Evolutionary conservation across 768 basidiomycete genomes (phyloP).

Genomic region (Tricholoma hemisulphureum): DNA sequence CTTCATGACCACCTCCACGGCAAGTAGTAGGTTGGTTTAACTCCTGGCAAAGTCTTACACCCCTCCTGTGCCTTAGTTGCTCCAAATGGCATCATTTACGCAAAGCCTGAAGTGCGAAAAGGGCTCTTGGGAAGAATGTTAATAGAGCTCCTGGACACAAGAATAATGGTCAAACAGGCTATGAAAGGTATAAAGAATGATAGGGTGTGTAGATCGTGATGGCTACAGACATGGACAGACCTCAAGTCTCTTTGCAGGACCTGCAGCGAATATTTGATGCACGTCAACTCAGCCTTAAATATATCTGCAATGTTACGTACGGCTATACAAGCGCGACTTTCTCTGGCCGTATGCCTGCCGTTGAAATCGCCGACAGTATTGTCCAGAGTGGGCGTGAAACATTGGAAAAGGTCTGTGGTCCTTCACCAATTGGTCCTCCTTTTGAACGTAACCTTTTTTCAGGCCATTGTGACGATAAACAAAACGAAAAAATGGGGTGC

Average conservation of each 20-base stretch:
- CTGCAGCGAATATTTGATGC: constrained; percentile 80
- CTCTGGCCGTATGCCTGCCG: constrained; percentile 97
- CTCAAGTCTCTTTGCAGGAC: constrained; percentile 43
- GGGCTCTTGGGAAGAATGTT: constrained; percentile 91
- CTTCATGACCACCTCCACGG: constrained; percentile 78
- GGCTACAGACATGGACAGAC: not conserved
- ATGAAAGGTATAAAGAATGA: constrained; percentile 81
- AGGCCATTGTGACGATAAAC: constrained; percentile 86
- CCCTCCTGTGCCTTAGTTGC: constrained; percentile 56
- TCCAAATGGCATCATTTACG: constrained; percentile 94
- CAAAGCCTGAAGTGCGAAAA: constrained; percentile 78
- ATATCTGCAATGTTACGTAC: constrained; percentile 92
- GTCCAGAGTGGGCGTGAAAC: constrained; percentile 96
- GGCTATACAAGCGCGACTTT: constrained; percentile 94
- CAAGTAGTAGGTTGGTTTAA: constrained; percentile 29
- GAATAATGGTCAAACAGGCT: constrained; percentile 97
- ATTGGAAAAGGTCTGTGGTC: constrained; percentile 70
- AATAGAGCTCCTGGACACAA: constrained; percentile 85
- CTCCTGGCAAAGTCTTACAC: not conserved
- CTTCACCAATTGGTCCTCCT: not conserved
- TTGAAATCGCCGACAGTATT: constrained; percentile 97
- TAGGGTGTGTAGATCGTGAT: constrained; percentile 49
- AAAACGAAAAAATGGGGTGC: constrained; percentile 83
- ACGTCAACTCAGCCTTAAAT: constrained; percentile 90
- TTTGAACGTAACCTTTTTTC: not conserved